A percentile compares a stretch with the other conserved stretches of the same genome.
phyloP scores from a whole-genome alignment of 306 rosid species.

The Gynostemma pentaphyllum region DNA sequence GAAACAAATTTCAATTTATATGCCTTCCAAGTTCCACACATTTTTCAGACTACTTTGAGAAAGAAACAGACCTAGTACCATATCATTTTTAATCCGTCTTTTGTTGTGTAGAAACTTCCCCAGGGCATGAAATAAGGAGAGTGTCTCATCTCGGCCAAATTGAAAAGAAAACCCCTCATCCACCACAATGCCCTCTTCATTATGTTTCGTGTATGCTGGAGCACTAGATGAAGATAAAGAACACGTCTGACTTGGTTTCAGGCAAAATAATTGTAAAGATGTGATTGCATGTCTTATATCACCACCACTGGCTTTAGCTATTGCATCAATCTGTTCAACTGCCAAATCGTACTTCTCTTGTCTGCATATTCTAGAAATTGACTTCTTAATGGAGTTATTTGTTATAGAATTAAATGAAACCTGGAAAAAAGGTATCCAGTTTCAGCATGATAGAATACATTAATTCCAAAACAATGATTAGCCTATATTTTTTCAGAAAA shows the following conservation, averaged over 20 bases:
- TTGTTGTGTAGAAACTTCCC: constrained; percentile 97
- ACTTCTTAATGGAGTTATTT: constrained; percentile 55
- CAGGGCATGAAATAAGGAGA: constrained; percentile 77
- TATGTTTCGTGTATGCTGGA: constrained; percentile 17
- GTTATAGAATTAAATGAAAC: constrained; percentile 85
- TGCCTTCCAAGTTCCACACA: not conserved
- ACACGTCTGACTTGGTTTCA: constrained; percentile 38
- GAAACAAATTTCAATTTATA: not conserved
- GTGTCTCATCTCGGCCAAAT: constrained; percentile 81
- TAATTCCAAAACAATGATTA: constrained; percentile 8
- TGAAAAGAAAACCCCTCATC: constrained; percentile 36
- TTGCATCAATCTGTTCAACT: constrained; percentile 55
- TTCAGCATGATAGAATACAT: constrained; percentile 12
- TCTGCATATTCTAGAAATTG: constrained; percentile 54
- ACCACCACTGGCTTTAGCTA: constrained; percentile 91
- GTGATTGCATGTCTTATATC: constrained; percentile 91
- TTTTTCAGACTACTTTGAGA: not conserved
- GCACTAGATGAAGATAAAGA: constrained; percentile 25
- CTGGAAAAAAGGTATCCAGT: constrained; percentile 34
- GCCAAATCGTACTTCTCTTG: constrained; percentile 50
- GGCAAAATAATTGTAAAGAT: constrained; percentile 70
- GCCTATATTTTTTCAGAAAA: constrained; percentile 24
- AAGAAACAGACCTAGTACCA: constrained; percentile 34
- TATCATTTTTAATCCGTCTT: constrained; percentile 45
- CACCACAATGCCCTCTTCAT: constrained; percentile 19